These are phyloP conservation scores for Melampsora larici-populina DNA, from an alignment of 1,284 basidiomycete genomes.

Conservation along the genomic window DNA sequence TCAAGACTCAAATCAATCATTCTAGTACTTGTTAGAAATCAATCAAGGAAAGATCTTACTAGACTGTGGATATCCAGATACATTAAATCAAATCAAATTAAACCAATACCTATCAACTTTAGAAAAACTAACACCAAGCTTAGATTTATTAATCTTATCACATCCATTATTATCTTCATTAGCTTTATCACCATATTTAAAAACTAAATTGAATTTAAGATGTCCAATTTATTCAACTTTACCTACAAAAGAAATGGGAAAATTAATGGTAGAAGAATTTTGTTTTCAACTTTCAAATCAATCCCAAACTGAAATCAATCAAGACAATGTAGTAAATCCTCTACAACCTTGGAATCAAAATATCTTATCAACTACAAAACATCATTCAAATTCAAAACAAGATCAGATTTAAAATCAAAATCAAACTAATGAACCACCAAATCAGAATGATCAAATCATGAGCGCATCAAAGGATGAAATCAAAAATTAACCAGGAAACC, in stretches of 20 bases:
- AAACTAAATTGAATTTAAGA: conserved; percentile 74
- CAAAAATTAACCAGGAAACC: conserved; percentile 46
- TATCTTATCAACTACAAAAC: conserved; percentile 46
- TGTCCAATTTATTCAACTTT: conserved; percentile 95
- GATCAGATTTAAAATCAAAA: conserved; percentile 33
- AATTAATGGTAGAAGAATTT: conserved; percentile 64
- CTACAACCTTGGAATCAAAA: no score
- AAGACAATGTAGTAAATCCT: conserved; percentile 45
- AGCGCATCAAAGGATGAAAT: conserved; percentile 15
- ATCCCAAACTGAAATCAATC: not conserved
- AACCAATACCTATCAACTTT: conserved; percentile 38
- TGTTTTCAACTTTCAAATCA: conserved; percentile 56
- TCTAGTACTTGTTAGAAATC: no score
- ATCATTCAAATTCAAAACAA: conserved; percentile 43
- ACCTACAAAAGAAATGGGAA: conserved; percentile 92
- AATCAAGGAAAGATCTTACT: no score
- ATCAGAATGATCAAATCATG: conserved; percentile 17
- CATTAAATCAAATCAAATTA: not conserved
- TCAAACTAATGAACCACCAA: conserved; percentile 2
- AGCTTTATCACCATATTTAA: no score
- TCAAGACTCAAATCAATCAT: no score
- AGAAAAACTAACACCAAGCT: conserved; percentile 58
- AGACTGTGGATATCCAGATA: conserved; percentile 27
- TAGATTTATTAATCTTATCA: conserved; percentile 84
- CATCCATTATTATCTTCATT: no score